Evolutionary conservation across 257 asterid species (phyloP).

Genomic region (Coffea canephora): DNA sequence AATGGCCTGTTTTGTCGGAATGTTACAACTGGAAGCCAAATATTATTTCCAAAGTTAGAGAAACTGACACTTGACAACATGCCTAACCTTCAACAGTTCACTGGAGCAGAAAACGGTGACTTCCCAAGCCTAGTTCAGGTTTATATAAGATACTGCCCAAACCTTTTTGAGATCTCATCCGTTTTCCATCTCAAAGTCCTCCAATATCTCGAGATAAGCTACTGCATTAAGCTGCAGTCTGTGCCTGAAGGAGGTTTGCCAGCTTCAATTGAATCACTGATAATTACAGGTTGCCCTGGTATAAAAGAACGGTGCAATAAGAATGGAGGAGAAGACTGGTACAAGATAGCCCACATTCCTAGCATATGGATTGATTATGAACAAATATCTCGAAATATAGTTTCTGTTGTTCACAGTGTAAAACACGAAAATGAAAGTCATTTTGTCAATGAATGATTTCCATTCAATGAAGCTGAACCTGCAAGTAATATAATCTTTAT

Average conservation of each 20-base stretch:
- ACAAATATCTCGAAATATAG: constrained; percentile 11
- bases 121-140: constrained; percentile 34
- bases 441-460: neutral
- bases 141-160: constrained; percentile 35
- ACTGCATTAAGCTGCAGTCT: constrained; percentile 27
- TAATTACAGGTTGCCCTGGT: constrained; percentile 35
- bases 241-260: constrained; percentile 40
- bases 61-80: constrained; percentile 33
- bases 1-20: constrained; percentile 24
- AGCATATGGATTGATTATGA: constrained; percentile 36
- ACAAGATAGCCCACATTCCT: constrained; percentile 28
- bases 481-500: neutral
- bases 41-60: constrained; percentile 38
- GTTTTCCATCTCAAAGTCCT: constrained; percentile 29
- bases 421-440: neutral
- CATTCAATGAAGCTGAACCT: neutral
- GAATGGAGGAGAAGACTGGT: constrained; percentile 34
- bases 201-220: constrained; percentile 29
- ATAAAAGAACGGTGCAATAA: constrained; percentile 27
- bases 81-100: constrained; percentile 42
- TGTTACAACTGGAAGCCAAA: neutral
- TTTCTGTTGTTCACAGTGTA: neutral
- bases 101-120: constrained; percentile 36
- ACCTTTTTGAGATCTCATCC: constrained; percentile 32
- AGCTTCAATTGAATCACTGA: constrained; percentile 29